A percentile compares a stretch with the other conserved stretches of the same genome.
Conservation (phyloP, 306 rosid species). For the Rosa rugosa region DNA sequence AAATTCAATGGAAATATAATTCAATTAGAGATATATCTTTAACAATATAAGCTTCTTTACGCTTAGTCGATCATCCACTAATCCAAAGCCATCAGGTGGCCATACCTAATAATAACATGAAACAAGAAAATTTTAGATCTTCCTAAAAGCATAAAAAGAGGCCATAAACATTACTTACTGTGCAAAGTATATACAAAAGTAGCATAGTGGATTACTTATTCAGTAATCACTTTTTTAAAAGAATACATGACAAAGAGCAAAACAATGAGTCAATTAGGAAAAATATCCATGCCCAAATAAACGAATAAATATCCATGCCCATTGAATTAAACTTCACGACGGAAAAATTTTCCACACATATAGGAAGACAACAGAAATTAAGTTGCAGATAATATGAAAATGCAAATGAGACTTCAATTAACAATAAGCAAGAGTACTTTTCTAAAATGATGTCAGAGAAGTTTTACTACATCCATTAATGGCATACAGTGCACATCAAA, state of each 20-base stretch:
- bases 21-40: not conserved
- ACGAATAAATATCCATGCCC: too few relatives aligned
- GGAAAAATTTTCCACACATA: too few relatives aligned
- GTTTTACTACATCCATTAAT: too few relatives aligned
- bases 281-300: too few relatives aligned
- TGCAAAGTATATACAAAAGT: not conserved
- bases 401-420: too few relatives aligned
- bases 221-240: not conserved
- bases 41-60: constrained; percentile 13
- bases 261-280: not conserved
- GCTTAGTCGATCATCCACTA: constrained; percentile 24
- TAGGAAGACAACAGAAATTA: too few relatives aligned
- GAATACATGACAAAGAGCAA: not conserved
- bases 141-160: constrained; percentile 2
- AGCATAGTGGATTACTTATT: not conserved
- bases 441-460: too few relatives aligned
- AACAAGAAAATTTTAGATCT: not conserved
- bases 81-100: constrained; percentile 77
- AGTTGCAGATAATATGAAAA: too few relatives aligned
- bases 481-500: too few relatives aligned
- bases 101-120: constrained; percentile 60
- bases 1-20: not conserved
- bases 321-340: fast-evolving
- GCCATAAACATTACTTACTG: not conserved
- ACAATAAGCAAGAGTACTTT: too few relatives aligned